phyloP scores from a whole-genome alignment of 1,139 yeast species.

The Eremothecium coryli region DNA sequence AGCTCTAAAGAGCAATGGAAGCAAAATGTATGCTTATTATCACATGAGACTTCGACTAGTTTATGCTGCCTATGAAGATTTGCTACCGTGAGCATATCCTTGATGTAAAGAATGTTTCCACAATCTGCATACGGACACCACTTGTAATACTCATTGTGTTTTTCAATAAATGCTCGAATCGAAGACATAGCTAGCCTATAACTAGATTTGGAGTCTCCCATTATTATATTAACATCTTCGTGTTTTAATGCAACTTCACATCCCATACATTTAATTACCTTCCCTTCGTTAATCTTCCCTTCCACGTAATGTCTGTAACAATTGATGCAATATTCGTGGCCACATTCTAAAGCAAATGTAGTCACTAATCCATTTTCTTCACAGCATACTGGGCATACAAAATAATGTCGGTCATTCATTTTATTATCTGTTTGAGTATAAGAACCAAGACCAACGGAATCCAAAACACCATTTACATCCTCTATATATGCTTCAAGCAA shows the following conservation, averaged over 20 bases:
- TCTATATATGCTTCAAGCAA: conserved; percentile 61
- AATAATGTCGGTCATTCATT: conserved; percentile 16
- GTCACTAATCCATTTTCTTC: conserved; percentile 35
- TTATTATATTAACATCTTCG: conserved; percentile 31
- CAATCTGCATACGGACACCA: conserved; percentile 94
- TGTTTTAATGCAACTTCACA: conserved; percentile 32
- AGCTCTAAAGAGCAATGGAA: conserved; percentile 66
- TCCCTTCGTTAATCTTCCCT: conserved; percentile 44
- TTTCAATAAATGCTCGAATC: conserved; percentile 45
- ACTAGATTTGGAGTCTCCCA: conserved; percentile 28
- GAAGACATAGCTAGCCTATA: conserved; percentile 29
- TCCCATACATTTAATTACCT: conserved; percentile 60
- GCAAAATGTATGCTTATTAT: conserved; percentile 65
- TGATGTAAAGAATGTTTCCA: conserved; percentile 45
- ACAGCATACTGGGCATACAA: conserved; percentile 63
- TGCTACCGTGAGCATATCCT: conserved; percentile 27
- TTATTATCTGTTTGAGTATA: conserved; percentile 17
- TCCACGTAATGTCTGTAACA: conserved; percentile 59
- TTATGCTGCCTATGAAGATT: conserved; percentile 16
- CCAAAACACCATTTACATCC: conserved; percentile 37
- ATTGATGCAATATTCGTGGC: conserved; percentile 55
- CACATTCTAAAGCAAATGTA: conserved; percentile 53
- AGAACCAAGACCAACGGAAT: conserved; percentile 40
- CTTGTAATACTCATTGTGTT: conserved; percentile 40
- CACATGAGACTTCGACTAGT: conserved; percentile 45